Evolutionary conservation across 345 rosid species (phyloP), one percentile per base, ranked within the genome.

Genomic region (Hypericum perforatum): DNA sequence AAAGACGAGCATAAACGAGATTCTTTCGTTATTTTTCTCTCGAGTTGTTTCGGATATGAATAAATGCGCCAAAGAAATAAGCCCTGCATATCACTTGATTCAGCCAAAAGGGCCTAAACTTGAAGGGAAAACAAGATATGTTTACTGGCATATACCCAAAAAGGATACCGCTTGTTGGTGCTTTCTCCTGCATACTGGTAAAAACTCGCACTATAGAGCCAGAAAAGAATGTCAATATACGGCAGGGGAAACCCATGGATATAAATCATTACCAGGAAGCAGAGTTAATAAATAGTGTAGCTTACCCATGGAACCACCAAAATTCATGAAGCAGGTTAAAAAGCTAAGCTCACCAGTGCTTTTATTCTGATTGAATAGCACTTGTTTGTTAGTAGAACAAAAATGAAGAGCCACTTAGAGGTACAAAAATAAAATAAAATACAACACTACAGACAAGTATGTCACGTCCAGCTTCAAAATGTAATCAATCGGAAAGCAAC

Each of bases 261-360:
- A 10, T 6, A 8, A 43, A 22, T 61, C 44, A 11, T 6, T 32
- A 56, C 16, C 9, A 32, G 10, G n/a, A 16, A 39, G 8, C n/a
- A 22, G 37, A 11, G 57, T 6, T 10, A 45, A 43, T 39, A 61
- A 45, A 43, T 39, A 61, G 48, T n/a, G 15, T 16, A 39, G 56
- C 81, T 72, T 74, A 86, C 98, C 95, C 58, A 84, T 64, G 8
- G 92, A 76, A 39, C 95, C 96, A 38, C 68, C 81, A 42, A 76
- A 75, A 68, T 85, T 91, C 92, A 87, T 76, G 14, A 81, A 76
- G 52, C 74, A 81, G 42, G 98, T 91, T 71, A 91, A 73, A 79
- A 82, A 85, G 82, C 98, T 91, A 51, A 87, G 96, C 60, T 87
- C 88, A 52, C 98, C 95, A 0, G 98, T 91, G 56, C 90, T 78